Evolutionary conservation across 441 rosid species (phyloP).

Genomic region (Adansonia madagascariensis): DNA sequence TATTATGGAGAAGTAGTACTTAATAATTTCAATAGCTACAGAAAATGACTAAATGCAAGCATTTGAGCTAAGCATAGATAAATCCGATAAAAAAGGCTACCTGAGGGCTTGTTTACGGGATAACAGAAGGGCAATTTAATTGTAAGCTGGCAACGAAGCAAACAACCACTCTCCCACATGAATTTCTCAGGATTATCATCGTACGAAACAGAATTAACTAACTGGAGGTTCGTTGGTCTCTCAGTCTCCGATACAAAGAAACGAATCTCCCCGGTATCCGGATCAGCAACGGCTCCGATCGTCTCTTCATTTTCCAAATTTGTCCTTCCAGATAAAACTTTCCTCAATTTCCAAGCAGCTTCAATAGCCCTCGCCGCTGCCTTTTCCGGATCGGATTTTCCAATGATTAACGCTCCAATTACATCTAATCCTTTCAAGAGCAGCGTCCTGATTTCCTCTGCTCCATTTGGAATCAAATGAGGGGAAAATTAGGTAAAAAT

Average conservation of each 20-base stretch:
- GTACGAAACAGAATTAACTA: conserved; percentile 55
- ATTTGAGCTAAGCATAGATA: background rate
- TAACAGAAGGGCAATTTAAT: conserved; percentile 67
- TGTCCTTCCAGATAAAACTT: conserved; percentile 45
- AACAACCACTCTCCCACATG: conserved; percentile 85
- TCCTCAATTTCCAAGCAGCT: conserved; percentile 59
- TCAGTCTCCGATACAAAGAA: conserved; percentile 58
- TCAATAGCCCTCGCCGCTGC: conserved; percentile 54
- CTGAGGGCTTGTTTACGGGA: conserved; percentile 53
- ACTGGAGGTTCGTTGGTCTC: conserved; percentile 40
- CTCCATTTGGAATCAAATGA: conserved; percentile 20
- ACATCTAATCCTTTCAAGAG: conserved; percentile 74
- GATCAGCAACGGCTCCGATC: conserved; percentile 67
- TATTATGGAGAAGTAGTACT: background rate
- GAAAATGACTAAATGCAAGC: background rate
- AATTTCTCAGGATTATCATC: conserved; percentile 60
- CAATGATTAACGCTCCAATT: conserved; percentile 67
- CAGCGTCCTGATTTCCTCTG: conserved; percentile 72
- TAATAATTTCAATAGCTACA: background rate
- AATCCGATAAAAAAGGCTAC: conserved; percentile 37
- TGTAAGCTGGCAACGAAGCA: conserved; percentile 73
- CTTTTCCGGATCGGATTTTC: conserved; percentile 45
- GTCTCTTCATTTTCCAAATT: conserved; percentile 37
- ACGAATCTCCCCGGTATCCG: conserved; percentile 43
- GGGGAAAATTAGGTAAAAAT: background rate